Evolutionary conservation across 306 rosid species (phyloP).

Genomic region (Lablab purpureus): DNA sequence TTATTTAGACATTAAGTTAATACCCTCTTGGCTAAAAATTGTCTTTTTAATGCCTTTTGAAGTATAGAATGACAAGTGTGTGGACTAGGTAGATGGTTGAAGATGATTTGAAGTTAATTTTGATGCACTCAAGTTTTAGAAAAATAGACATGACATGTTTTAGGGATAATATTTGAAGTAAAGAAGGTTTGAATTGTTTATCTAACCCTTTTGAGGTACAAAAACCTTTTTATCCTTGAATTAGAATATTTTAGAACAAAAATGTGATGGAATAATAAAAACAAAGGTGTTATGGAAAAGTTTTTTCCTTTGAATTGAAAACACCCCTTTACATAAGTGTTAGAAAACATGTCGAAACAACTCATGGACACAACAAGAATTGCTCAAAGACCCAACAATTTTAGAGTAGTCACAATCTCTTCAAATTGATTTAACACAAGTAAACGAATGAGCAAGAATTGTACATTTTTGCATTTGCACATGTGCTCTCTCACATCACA

Average conservation of each 20-base stretch:
- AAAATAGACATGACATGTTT: background rate
- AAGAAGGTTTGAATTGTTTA: background rate
- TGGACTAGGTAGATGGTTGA: background rate
- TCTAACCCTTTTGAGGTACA: background rate
- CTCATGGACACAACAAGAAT: background rate
- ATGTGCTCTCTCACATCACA: conserved; percentile 30
- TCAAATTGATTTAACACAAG: conserved; percentile 41
- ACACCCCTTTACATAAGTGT: conserved; percentile 12
- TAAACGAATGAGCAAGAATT: conserved; percentile 17
- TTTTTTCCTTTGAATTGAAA: background rate
- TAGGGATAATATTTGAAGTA: background rate
- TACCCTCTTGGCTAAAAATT: background rate
- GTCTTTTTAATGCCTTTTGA: conserved; percentile 2
- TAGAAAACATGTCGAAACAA: conserved; percentile 3
- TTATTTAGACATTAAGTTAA: background rate
- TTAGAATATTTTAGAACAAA: background rate
- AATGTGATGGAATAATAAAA: background rate
- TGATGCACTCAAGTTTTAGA: background rate
- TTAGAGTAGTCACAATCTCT: conserved; percentile 34
- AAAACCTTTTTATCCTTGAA: background rate
- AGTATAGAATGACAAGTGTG: background rate
- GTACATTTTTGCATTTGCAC: conserved; percentile 22
- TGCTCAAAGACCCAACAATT: conserved; percentile 7
- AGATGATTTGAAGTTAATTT: background rate
- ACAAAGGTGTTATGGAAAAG: background rate